A percentile compares a stretch with the other conserved stretches of the same genome.
Conservation (phyloP, 768 basidiomycete species). For the Suillus variegatus region DNA sequence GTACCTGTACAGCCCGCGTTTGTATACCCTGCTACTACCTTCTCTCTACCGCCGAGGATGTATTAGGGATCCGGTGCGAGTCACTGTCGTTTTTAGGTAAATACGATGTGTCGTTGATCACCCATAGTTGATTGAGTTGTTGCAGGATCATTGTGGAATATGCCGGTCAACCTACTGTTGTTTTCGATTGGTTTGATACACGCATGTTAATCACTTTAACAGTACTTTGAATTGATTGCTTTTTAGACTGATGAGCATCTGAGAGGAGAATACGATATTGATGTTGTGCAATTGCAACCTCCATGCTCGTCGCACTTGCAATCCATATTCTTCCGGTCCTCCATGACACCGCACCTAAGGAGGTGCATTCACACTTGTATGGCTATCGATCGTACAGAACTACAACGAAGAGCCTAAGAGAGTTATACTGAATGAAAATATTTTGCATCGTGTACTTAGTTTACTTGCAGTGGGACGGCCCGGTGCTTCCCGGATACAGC, state of each 20-base stretch:
- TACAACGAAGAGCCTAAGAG: neutral
- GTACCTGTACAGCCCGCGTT: slow-evolving; percentile 16
- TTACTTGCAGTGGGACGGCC: neutral
- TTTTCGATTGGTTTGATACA: neutral
- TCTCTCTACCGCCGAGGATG: slow-evolving; percentile 12
- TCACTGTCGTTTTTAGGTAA: neutral
- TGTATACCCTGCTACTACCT: slow-evolving; percentile 18
- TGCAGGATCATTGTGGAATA: neutral
- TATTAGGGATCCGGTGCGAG: neutral
- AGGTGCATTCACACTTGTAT: neutral
- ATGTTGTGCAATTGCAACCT: neutral
- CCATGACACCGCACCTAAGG: neutral
- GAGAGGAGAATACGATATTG: neutral
- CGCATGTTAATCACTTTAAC: neutral
- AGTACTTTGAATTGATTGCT: neutral
- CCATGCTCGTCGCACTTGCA: neutral
- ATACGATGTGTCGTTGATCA: neutral
- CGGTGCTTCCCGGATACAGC: neutral
- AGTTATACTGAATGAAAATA: neutral
- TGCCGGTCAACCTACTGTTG: neutral
- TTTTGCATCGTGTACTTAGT: neutral
- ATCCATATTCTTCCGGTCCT: neutral
- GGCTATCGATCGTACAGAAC: neutral
- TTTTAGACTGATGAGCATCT: neutral
- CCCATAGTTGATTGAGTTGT: neutral